Conservation (phyloP, 1,139 yeast species). For the Barnettozyma hawaiiensis region DNA sequence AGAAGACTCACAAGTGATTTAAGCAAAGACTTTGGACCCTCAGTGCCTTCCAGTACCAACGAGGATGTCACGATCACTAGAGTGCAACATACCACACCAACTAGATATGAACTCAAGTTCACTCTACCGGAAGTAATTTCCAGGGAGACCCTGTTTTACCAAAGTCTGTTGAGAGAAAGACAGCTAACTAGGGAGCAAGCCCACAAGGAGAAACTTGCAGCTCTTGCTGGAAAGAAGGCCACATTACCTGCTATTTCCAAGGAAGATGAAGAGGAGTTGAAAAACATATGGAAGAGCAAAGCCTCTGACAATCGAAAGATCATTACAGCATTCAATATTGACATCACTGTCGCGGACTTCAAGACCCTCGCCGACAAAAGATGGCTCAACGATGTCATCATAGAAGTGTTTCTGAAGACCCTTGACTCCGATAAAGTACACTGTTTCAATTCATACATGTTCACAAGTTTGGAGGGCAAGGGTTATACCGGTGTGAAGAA, state of each 20-base stretch:
- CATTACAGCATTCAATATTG: slow-evolving; percentile 46
- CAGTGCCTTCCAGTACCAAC: not conserved
- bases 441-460: slow-evolving; percentile 86
- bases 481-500: slow-evolving; percentile 82
- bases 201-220: slow-evolving; percentile 28
- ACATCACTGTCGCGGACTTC: slow-evolving; percentile 61
- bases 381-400: slow-evolving; percentile 91
- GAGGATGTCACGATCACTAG: slow-evolving; percentile 31
- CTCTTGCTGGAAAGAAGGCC: slow-evolving; percentile 7
- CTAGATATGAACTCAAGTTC: slow-evolving; percentile 23
- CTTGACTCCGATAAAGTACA: slow-evolving; percentile 44
- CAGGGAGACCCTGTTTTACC: slow-evolving; percentile 37
- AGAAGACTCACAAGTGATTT: slow-evolving; percentile 10
- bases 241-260: slow-evolving; percentile 23
- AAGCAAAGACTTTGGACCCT: not conserved
- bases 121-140: slow-evolving; percentile 25
- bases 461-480: slow-evolving; percentile 56
- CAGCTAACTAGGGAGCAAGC: slow-evolving; percentile 34
- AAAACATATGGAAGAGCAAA: slow-evolving; percentile 33
- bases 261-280: slow-evolving; percentile 33
- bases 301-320: slow-evolving; percentile 31
- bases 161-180: slow-evolving; percentile 37
- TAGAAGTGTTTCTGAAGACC: slow-evolving; percentile 72
- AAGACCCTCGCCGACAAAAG: slow-evolving; percentile 60
- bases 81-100: slow-evolving; percentile 27